A percentile compares a stretch with the other conserved stretches of the same genome.
phyloP scores from a whole-genome alignment of 768 basidiomycete genomes.

The Kwoniella bestiolae region DNA sequence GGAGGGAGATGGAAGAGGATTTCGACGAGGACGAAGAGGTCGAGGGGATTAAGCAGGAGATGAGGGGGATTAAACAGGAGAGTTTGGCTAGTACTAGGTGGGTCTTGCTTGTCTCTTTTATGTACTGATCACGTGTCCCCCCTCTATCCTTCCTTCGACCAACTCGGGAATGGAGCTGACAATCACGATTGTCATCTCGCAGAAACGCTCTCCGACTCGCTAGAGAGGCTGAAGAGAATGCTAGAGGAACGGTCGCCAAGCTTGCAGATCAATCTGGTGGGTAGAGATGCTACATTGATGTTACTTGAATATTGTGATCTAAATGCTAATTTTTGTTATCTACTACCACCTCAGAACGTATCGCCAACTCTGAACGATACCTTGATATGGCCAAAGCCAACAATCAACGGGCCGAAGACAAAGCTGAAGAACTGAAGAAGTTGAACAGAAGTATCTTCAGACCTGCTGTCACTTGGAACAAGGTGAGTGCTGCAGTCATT shows the following conservation, averaged over 20 bases:
- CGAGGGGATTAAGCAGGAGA: conserved; percentile 93
- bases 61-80: conserved; percentile 86
- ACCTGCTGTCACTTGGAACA: conserved; percentile 89
- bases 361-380: conserved; percentile 93
- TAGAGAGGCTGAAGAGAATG: conserved; percentile 95
- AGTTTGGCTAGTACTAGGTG: conserved; percentile 77
- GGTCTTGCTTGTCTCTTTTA: too few relatives aligned
- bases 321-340: neutral
- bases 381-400: conserved; percentile 89
- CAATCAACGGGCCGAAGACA: conserved; percentile 85
- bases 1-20: conserved; percentile 65
- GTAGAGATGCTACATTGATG: too few relatives aligned
- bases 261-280: conserved; percentile 92
- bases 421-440: conserved; percentile 88
- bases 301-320: too few relatives aligned
- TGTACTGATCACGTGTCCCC: too few relatives aligned
- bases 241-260: conserved; percentile 75
- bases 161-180: too few relatives aligned
- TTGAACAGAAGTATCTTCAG: conserved; percentile 94
- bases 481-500: conserved; percentile 56
- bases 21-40: conserved; percentile 61
- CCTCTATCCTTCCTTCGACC: too few relatives aligned
- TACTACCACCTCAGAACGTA: conserved; percentile 55
- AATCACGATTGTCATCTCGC: neutral
- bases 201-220: conserved; percentile 88